Base-by-base conservation (phyloP, 352 stramenopile species). In the Phytophthora kernoviae region DNA sequence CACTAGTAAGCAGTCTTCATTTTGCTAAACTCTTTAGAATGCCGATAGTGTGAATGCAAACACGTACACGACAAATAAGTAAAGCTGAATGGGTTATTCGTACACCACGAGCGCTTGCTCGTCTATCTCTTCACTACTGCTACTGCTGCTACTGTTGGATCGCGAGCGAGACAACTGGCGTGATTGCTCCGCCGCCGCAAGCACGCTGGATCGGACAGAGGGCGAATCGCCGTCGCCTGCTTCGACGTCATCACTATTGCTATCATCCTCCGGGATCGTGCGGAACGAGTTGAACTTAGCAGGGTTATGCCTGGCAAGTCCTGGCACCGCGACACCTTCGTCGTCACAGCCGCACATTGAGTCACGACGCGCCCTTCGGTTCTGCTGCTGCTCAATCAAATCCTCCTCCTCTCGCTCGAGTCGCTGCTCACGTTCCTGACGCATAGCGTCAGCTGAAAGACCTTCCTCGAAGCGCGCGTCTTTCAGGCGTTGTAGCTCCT, bases 201-300 rank as follows among this genome's bases (percentile, higher is more conserved):
- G 45, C 24, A 71, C 57, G 18, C 62, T 71, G 15, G 47, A 47
- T 39, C 47, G 55, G 14, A 75, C 37, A 32, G 46, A 20, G 10
- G 47, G 17, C 22, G 67, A 57, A 17, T 21, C 45, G 18, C 77
- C 65, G 4, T 68, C 74, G 14, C 54, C 52, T 54, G 60, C 55
- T n/a, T 62, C 58, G 5, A 32, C 53, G 34, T 42, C 30, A 24
- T 73, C 58, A 45, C 54, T 76, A 65, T 66, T 69, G 54, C 40
- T 69, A 20, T 77, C 70, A 27, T 72, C 72, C 59, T 86, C 77
- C 1, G 71, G 75, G 26, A 83, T 81, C 9, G 68, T 78, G 8
- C 81, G 81, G 57, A 95, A 95, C 49, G 84, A 95, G 51, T 91
- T 92, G 45, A 95, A 95, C 44, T 89, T 91, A 22, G 86, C 86